Percentiles rank a stretch among this genome's conserved stretches.
Evolutionary conservation across 768 basidiomycete genomes (phyloP).

Genomic region (Daedaleopsis nitida): DNA sequence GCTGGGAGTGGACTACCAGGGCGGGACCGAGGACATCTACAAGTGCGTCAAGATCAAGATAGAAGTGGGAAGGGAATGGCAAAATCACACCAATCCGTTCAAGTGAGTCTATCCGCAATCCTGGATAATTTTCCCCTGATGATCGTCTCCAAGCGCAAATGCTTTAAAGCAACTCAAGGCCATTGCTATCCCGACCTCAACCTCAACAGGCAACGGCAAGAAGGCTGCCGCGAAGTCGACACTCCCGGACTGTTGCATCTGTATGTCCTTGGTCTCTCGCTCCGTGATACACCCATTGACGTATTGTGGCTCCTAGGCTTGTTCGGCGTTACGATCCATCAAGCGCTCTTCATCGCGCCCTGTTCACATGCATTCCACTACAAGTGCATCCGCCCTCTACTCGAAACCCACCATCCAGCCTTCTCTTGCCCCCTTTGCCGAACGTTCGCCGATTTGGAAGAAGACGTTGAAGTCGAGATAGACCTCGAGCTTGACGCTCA

Average conservation of each 20-base stretch:
- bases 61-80: conserved; percentile 92
- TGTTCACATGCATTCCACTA: conserved; percentile 97
- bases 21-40: conserved; percentile 95
- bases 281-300: neutral
- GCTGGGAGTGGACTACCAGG: conserved; percentile 97
- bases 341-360: conserved; percentile 96
- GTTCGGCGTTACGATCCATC: conserved; percentile 90
- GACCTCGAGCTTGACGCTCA: conserved; percentile 34
- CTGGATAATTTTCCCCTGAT: conserved; percentile 1
- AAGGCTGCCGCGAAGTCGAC: conserved; percentile 34
- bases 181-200: conserved; percentile 47
- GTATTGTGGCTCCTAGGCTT: conserved; percentile 41
- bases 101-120: conserved; percentile 51
- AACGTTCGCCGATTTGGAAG: conserved; percentile 93
- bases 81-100: conserved; percentile 86
- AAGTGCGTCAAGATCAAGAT: conserved; percentile 95
- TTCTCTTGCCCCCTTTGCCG: conserved; percentile 96
- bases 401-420: conserved; percentile 86
- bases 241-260: conserved; percentile 92
- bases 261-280: conserved; percentile 46
- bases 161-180: conserved; percentile 82
- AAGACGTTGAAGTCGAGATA: conserved; percentile 82
- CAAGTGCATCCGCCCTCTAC: conserved; percentile 93
- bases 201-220: conserved; percentile 21
- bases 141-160: conserved; percentile 49